These are phyloP conservation scores for Phytophthora agathidicida DNA, from an alignment of 352 stramenopile species.

Conservation along the genomic window DNA sequence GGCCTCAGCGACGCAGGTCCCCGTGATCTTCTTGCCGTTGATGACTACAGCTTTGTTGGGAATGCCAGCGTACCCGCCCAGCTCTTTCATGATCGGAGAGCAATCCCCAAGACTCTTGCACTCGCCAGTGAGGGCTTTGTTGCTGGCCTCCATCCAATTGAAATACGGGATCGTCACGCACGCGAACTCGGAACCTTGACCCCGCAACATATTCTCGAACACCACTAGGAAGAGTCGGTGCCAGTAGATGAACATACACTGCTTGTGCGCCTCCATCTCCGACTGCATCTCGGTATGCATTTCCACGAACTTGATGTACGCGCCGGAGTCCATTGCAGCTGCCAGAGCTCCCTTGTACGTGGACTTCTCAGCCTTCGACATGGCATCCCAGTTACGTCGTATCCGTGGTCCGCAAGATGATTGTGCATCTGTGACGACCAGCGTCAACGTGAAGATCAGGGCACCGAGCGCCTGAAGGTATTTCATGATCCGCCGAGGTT, in stretches of 20 bases:
- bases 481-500: slow-evolving; percentile 19
- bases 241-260: slow-evolving; percentile 86
- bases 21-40: slow-evolving; percentile 41
- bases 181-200: slow-evolving; percentile 42
- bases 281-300: slow-evolving; percentile 61
- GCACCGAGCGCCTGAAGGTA: slow-evolving; percentile 3
- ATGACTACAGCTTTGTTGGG: slow-evolving; percentile 34
- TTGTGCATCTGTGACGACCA: slow-evolving; percentile 8
- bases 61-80: slow-evolving; percentile 35
- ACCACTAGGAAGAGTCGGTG: slow-evolving; percentile 62
- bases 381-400: slow-evolving; percentile 46
- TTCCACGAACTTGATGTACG: slow-evolving; percentile 59
- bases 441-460: slow-evolving; percentile 1
- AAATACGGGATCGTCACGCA: slow-evolving; percentile 82
- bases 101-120: slow-evolving; percentile 55
- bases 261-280: slow-evolving; percentile 46
- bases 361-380: slow-evolving; percentile 38
- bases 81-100: slow-evolving; percentile 41
- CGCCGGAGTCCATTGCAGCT: slow-evolving; percentile 53
- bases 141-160: slow-evolving; percentile 66
- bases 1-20: slow-evolving; percentile 37
- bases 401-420: slow-evolving; percentile 37
- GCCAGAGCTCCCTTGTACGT: slow-evolving; percentile 49
- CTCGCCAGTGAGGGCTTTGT: slow-evolving; percentile 32
- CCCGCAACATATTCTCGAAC: slow-evolving; percentile 86